Evolutionary conservation across 148 eudicot species (phyloP), one percentile per base, ranked within the genome.

Genomic region (Euryodendron excelsum): DNA sequence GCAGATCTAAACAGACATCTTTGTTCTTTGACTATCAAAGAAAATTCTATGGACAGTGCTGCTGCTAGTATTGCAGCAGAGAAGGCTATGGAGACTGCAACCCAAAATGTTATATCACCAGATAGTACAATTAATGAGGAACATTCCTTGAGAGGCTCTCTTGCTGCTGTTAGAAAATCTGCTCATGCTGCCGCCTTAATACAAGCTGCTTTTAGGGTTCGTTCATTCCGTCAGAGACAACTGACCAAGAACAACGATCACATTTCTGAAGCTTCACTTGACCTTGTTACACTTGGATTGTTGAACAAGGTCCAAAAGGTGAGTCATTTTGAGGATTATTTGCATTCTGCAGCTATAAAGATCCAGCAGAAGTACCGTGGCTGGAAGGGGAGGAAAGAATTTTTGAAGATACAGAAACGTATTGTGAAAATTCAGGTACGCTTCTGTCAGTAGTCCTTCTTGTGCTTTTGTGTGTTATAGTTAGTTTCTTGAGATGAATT

Each of bases 301-400:
- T 77, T 90, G 78, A 79, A 85, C 50, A 88, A 62, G 85, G 77
- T 83, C 69, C 84, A 83, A 68, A 91, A 82, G 86, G 69, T 81
- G 68, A 81, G 89, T 20, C 85, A 82, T 37, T 45, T 30, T 75
- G 85, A 82, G 73, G 84, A 84, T 41, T 76, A 65, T 78, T 67
- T 62, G 37, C 83, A 89, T 76, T 84, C 92, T 59, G 94, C 94
- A 73, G 97, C 97, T 33, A 47, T 81, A 56, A 83, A 78, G 34
- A 92, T 92, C 66, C 97, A 92, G 83, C 86, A 87, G 68, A 92
- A 90, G 62, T 92, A 78, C 75, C 91, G 94, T 62, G 90, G 91
- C 56, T 90, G 90, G 87, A 89, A 86, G 77, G 82, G 79, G 65
- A 84, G 97, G 71, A 89, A 79, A 73, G 90, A 92, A 27, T 92